Base-by-base conservation (phyloP, 176 grass and related monocot species). In the Avena sativa region DNA sequence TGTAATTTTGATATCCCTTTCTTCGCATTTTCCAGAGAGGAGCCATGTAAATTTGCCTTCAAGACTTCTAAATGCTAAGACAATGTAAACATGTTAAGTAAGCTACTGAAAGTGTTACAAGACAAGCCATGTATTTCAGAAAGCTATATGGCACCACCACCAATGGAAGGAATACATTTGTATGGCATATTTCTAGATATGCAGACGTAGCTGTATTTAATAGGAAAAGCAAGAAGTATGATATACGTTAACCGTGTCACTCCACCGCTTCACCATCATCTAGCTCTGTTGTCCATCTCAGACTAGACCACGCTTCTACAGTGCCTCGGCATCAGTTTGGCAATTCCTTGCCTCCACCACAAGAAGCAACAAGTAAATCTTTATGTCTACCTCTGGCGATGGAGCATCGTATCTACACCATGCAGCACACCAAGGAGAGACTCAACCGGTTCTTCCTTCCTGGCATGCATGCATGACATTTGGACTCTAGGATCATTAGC, bases 41-140 rank as follows among this genome's bases (percentile, higher is more conserved):
- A 63, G 74, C 50, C 84, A 50, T 80, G 19, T 52, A 91, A 71
- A 86, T 91, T 80, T 66, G 1, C 12, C 58, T 88, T 53, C 43
- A 97, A 46, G 19, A 20, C 74, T 86, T 77, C 59, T 76, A 94
- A 55, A 83, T 92, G 87, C 95, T 97, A 79, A 89, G 48, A 91
- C 13, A 97, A 83, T 62, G 26, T 63, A 83, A 58, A 71, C 11
- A 76, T 55, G 21, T 77, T 56, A 88, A 34, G 23, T 13, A 67
- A 36, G 8, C 19, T 53, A 63, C 9, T 8, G 2, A 28, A 77
- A 78, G 21, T 44, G 62, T 50, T 50, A 58, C 38, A 76, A 44
- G 72, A 56, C 21, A 34, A 82, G 43, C 0, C 38, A 43, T 40
- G 46, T 10, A 79, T 55, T 20, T 34, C 38, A 81, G 65, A 44